phyloP scores from a whole-genome alignment of 2,329 filamentous ascomycete species.

The Trichoderma koningii region DNA sequence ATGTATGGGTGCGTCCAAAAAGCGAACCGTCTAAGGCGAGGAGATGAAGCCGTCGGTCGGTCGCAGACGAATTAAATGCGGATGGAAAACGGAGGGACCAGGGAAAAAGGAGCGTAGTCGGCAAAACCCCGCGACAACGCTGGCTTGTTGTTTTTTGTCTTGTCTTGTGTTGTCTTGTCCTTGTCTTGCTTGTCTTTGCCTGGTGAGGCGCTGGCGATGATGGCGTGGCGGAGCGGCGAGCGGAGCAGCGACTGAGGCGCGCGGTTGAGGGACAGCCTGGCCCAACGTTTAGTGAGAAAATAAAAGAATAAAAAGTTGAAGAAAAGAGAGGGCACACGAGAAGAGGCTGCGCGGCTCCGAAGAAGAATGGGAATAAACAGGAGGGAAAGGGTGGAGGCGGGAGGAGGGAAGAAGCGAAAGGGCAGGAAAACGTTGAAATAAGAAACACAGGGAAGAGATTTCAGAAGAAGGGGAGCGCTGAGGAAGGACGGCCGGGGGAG shows the following conservation, averaged over 20 bases:
- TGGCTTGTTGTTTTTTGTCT: slow-evolving; percentile 9
- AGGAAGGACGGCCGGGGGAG: slow-evolving; percentile 37
- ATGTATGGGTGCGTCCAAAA: slow-evolving; percentile 42
- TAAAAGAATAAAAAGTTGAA: slow-evolving; percentile 6
- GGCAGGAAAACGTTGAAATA: slow-evolving; percentile 29
- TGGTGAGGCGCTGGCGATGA: not conserved
- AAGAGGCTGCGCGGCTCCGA: slow-evolving; percentile 36
- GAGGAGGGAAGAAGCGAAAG: slow-evolving; percentile 36
- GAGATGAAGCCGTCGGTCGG: slow-evolving; percentile 21
- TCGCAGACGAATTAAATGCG: slow-evolving; percentile 33
- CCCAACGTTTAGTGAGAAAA: slow-evolving; percentile 15
- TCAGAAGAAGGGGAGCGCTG: slow-evolving; percentile 35
- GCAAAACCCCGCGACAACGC: slow-evolving; percentile 32
- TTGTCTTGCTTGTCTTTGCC: not conserved
- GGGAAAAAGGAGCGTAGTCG: slow-evolving; percentile 35
- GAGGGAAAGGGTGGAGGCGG: slow-evolving; percentile 30
- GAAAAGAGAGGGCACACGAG: slow-evolving; percentile 35
- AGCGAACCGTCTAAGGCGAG: slow-evolving; percentile 46
- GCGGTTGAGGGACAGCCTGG: slow-evolving; percentile 29
- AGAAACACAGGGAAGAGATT: slow-evolving; percentile 39
- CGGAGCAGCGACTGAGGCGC: slow-evolving; percentile 19
- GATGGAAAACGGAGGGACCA: slow-evolving; percentile 45
- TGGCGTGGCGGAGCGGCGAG: slow-evolving; percentile 16
- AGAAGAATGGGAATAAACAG: slow-evolving; percentile 33
- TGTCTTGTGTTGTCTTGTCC: too few species aligned